Evolutionary conservation across 805 yeast genomes (phyloP), one percentile per base, ranked within the genome.

Genomic region (Citeromyces nyonsensis): DNA sequence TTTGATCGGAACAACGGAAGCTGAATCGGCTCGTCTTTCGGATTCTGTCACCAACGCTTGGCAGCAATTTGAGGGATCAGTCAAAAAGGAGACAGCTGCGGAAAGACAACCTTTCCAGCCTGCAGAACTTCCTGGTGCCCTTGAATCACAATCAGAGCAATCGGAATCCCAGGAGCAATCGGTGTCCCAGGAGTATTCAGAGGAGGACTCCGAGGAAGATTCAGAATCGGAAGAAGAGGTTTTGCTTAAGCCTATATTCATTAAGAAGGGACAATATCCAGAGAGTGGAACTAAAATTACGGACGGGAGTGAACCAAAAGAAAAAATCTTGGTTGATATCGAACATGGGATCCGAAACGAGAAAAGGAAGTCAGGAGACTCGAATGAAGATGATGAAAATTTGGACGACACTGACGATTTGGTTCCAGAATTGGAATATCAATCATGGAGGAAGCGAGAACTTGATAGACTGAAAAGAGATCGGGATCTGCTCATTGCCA

Each of bases 341-440:
- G 50, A 41, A 29, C 48, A n/a, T n/a, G n/a, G n/a, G n/a, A n/a
- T n/a, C n/a, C 37, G 37, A 39, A 24, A 18, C 44, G 33, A 38
- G 36, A 32, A 40, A 32, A 9, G 26, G 42, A 32, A 32, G 44
- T 38, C 22, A 40, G n/a, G 37, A 38, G 13, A 37, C 42, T 10
- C n/a, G n/a, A n/a, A n/a, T n/a, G 36, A 43, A 13, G 50, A 48
- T 11, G 44, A 49, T 29, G 34, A 42, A 3, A 58, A 43, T 0
- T 44, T 68, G 0, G 80, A 74, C 40, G 85, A 76, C 41, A 66
- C 76, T 0, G 82, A 76, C 40, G 72, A 63, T 25, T 26, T 66
- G 4, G 73, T 73, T 35, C 71, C 76, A 0, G 67, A 57, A 33
- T 45, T 36, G 6, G 76, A 70, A 32, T 47, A 44, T 31, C 36